Evolutionary conservation across 495 filamentous ascomycete genomes (phyloP), one percentile per base, ranked within the genome.

Genomic region (Hypoxylon subgilvum): DNA sequence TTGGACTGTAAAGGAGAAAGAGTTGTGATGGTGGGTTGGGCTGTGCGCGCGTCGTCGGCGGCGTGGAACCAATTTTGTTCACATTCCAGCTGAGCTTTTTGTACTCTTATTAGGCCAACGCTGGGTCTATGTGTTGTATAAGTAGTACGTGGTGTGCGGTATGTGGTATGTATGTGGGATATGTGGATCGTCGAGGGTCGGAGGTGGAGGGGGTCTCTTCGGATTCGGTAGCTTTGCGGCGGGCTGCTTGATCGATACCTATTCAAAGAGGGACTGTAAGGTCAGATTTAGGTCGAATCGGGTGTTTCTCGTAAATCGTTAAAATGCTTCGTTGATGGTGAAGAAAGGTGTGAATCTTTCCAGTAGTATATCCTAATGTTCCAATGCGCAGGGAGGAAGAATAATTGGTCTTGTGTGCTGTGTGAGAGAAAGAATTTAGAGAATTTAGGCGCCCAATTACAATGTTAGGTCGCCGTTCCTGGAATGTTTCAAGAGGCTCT

Each of bases 361-460:
- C 9, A 35, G 6, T 35, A 13, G 7, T 14, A 38, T 46, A 50
- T 53, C 59, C 31, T 55, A 39, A 54, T 16, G 40, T 64, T 36
- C 49, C 49, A 40, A 49, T 64, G 54, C 59, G 61, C 48, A 52
- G 54, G 43, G 28, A 35, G 34, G 12, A 14, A 50, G 23, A 40
- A 52, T 19, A 48, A 46, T 8, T 42, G 28, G 38, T 22, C 39
- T 32, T 16, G 27, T 31, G 32, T 41, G 22, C 12, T 16, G 48
- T 31, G 19, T 35, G 12, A 38, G 56, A 25, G 52, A 49, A 53
- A 13, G 27, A 30, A 10, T 27, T 28, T 32, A 38, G 25, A 45
- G 53, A 64, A 64, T 58, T 64, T 53, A 49, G 61, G 61, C 61
- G 54, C 45, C 61, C 61, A 64, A 64, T 64, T 9, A 55, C 22